Conservation (phyloP, 768 basidiomycete species). For the Trametes maxima region DNA sequence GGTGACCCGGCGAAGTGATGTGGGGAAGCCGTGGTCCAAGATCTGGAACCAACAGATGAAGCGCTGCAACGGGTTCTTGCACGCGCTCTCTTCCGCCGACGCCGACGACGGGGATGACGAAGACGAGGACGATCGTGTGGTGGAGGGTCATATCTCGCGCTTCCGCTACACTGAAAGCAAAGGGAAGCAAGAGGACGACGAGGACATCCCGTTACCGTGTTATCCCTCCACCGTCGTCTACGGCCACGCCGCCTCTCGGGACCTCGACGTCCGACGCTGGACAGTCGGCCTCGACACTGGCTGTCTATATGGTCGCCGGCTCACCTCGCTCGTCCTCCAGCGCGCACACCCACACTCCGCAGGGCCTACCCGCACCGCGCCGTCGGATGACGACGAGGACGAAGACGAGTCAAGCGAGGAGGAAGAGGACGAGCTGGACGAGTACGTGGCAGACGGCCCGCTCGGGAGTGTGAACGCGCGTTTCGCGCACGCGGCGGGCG, state of each 20-base stretch:
- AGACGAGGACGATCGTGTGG: slow-evolving; percentile 13
- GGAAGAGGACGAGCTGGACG: slow-evolving; percentile 30
- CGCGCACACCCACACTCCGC: not conserved
- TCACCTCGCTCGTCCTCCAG: slow-evolving; percentile 71
- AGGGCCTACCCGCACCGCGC: not conserved
- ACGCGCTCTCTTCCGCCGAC: slow-evolving; percentile 8
- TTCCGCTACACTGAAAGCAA: not conserved
- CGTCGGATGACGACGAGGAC: slow-evolving; percentile 23
- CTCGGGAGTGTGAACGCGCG: slow-evolving; percentile 16
- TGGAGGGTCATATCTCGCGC: not conserved
- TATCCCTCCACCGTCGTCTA: slow-evolving; percentile 81
- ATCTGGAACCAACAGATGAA: slow-evolving; percentile 72
- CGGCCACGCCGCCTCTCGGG: slow-evolving; percentile 81
- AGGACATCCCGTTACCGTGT: slow-evolving; percentile 50
- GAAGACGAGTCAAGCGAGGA: slow-evolving; percentile 29
- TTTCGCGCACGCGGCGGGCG: slow-evolving; percentile 11
- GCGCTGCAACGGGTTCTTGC: slow-evolving; percentile 53
- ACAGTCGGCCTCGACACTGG: slow-evolving; percentile 85
- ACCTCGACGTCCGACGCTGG: slow-evolving; percentile 83
- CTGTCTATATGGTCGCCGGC: slow-evolving; percentile 67
- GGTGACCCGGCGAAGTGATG: slow-evolving; percentile 40
- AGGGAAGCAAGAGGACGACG: slow-evolving; percentile 25
- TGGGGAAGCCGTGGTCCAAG: slow-evolving; percentile 75
- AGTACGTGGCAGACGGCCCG: slow-evolving; percentile 20
- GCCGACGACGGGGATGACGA: slow-evolving; percentile 24